Base-by-base conservation (phyloP, 2,329 filamentous ascomycete genomes). In the Aquanectria penicillioides region DNA sequence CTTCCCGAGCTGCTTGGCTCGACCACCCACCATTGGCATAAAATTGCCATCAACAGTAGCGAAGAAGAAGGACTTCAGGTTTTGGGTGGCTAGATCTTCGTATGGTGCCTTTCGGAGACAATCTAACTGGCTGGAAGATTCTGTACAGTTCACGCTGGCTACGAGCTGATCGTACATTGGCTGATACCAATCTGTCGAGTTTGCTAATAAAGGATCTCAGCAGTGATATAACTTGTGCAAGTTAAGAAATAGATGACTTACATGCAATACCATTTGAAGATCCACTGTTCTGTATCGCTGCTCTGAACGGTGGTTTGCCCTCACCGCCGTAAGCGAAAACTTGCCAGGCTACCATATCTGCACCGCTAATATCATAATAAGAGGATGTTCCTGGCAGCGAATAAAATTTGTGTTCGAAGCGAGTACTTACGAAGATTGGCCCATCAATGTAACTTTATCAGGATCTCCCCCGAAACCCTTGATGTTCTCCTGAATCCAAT, bases 401-500 rank as follows among this genome's bases (percentile, higher is more conserved):
- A n/a, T n/a, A n/a, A n/a, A n/a, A n/a, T n/a, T n/a, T n/a, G n/a
- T n/a, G n/a, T n/a, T n/a, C n/a, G n/a, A n/a, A n/a, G n/a, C n/a
- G n/a, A n/a, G n/a, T n/a, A n/a, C n/a, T n/a, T n/a, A n/a, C n/a
- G 41, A 46, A 6, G 41, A 46, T 6, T 50, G 34, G 13, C 47
- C 47, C 47, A 34, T 40, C 3, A 50, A 40, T 20, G 47, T 50
- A 6, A 50, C 47, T 4, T 36, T 29, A 10, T 15, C 15, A n/a
- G 37, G 37, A 13, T 50, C 36, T 10, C 47, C 47, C 10, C 47
- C 47, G 33, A 50, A 50, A 9, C 17, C 17, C 7, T 23, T 29
- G 13, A 50, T 50, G 15, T 50, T 50, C 18, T 50, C 47, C 11
- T 50, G 34, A 8, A 50, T 29, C 47, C 47, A 50, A 7, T 36